Evolutionary conservation across 1,139 yeast species (phyloP), one percentile per base, ranked within the genome.

Genomic region (Lodderomyces theae): DNA sequence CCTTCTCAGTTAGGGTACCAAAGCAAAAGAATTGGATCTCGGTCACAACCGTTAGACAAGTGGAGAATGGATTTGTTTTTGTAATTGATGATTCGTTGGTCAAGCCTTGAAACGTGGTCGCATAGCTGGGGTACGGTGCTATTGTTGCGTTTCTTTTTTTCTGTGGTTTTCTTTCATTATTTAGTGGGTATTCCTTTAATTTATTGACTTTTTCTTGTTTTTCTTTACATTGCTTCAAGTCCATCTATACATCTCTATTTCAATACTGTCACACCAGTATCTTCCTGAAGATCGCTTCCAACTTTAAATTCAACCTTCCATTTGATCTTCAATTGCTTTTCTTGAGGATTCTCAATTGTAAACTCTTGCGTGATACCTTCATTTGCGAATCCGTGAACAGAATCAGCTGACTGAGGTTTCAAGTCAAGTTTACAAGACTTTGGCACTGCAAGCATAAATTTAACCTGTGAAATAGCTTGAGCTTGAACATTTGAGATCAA

Each of bases 361-460:
- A 83, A 75, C 22, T 63, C 67, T 60, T 87, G 95, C 4, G 71
- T 66, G 15, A 87, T 70, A 5, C 83, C 84, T 42, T 76, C 72
- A 26, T 62, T 64, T 37, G 73, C 67, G 41, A 69, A 71, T 2
- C 84, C 77, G 41, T 69, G 66, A 13, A 89, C 55, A 11, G 61
- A 52, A 42, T 77, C 80, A 32, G 80, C 75, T 7, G 88, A 74
- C 54, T 88, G 95, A 1, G 95, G 82, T 43, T 77, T 72, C 63
- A 90, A 74, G 37, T 69, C 71, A 50, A 90, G 71, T 43, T 73
- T 75, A 55, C 86, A 79, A 17, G 76, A 60, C 57, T 85, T 86
- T 37, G 97, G 94, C 30, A 86, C 95, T 0, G 97, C 97, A 41
- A 88, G 65, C 57, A 85, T 73, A 55, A 88, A 82, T 51, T 79